Conservation (phyloP, 768 basidiomycete species). For the Psilocybe cyanescens region DNA sequence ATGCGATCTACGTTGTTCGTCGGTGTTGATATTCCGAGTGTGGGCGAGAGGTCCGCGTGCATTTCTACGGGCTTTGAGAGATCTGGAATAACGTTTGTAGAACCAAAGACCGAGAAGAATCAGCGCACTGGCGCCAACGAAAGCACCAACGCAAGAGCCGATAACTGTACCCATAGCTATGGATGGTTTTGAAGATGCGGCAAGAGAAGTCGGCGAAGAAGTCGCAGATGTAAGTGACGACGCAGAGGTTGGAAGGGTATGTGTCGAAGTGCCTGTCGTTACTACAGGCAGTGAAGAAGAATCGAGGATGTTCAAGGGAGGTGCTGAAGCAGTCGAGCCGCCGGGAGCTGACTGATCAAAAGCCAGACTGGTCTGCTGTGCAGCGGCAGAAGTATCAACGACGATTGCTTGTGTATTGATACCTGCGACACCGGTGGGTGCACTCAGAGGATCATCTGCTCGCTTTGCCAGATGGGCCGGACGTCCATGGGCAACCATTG, state of each 20-base stretch:
- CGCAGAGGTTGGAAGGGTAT: constrained; percentile 9
- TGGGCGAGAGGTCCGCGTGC: constrained; percentile 32
- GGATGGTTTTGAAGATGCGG: constrained; percentile 27
- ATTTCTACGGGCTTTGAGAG: constrained; percentile 35
- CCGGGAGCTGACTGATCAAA: constrained; percentile 20
- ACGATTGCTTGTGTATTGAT: constrained; percentile 13
- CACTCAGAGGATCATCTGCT: constrained; percentile 15
- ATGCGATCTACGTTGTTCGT: constrained; percentile 47
- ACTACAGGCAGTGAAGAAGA: constrained; percentile 1
- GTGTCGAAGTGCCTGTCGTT: constrained; percentile 1
- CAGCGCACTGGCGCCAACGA: constrained; percentile 55
- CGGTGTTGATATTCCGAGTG: constrained; percentile 40
- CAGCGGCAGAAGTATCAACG: constrained; percentile 19
- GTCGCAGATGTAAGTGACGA: constrained; percentile 10
- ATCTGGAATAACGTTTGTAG: constrained; percentile 52
- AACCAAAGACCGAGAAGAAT: constrained; percentile 57
- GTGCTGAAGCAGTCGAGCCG: constrained; percentile 7
- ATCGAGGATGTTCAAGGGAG: constrained; percentile 13
- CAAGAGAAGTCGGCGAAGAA: constrained; percentile 19
- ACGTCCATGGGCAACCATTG: constrained; percentile 27
- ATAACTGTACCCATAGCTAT: constrained; percentile 60
- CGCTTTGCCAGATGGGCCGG: constrained; percentile 19
- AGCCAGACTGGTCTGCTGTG: constrained; percentile 17
- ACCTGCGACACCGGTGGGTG: constrained; percentile 19
- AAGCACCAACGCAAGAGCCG: constrained; percentile 64